Conservation (phyloP, 2,329 filamentous ascomycete genomes). For the Monosporascus sp. region DNA sequence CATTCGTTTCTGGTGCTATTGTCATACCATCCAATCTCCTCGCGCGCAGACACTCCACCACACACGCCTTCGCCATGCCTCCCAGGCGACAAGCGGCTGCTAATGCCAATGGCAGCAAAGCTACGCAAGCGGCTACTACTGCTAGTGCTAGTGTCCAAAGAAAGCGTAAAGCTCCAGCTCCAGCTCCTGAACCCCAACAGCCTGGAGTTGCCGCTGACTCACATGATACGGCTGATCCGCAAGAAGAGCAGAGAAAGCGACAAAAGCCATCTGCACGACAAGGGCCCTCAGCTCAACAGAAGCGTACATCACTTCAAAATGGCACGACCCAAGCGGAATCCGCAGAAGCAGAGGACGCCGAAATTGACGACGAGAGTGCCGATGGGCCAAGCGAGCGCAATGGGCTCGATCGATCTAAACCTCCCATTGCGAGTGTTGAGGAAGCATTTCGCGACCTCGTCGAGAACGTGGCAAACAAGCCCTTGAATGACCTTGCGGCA, state of each 20-base stretch:
- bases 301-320: background rate
- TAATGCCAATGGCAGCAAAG: background rate
- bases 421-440: conserved; percentile 19
- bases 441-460: conserved; percentile 27
- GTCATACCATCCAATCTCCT: too few relatives aligned
- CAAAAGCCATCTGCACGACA: background rate
- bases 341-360: too few relatives aligned
- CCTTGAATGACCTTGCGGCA: conserved; percentile 18
- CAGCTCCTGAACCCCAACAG: background rate
- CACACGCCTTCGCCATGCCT: background rate
- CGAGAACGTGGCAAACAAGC: conserved; percentile 1
- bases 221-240: background rate
- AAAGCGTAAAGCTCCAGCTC: background rate
- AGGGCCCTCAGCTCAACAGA: background rate
- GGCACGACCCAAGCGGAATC: background rate
- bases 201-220: background rate
- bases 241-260: background rate
- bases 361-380: too few relatives aligned
- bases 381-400: too few relatives aligned
- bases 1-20: background rate
- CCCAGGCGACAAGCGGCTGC: background rate
- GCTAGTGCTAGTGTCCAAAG: background rate
- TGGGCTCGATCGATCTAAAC: conserved; percentile 11
- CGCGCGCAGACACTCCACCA: background rate
- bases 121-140: background rate